phyloP scores from a whole-genome alignment of 495 filamentous ascomycete species.

The Evernia prunastri region DNA sequence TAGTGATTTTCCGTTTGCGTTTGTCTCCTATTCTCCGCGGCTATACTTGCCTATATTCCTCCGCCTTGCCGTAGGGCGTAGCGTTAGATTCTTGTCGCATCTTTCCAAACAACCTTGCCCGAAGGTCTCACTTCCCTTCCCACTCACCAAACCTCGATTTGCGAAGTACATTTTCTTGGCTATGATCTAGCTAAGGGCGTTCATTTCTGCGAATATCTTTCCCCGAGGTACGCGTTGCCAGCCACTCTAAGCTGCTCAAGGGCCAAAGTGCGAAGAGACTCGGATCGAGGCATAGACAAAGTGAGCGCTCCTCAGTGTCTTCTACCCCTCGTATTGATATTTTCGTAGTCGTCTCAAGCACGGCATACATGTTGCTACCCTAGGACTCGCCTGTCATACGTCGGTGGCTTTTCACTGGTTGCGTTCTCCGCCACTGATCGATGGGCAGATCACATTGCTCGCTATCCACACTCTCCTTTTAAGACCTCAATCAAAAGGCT shows the following conservation, averaged over 20 bases:
- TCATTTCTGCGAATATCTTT: background rate
- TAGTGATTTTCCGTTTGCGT: background rate
- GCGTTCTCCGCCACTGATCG: background rate
- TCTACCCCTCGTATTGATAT: background rate
- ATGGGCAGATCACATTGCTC: background rate
- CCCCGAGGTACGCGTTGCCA: background rate
- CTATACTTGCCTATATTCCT: background rate
- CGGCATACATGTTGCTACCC: too few species aligned
- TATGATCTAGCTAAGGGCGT: constrained; percentile 1
- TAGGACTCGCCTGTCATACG: background rate
- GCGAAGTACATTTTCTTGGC: background rate
- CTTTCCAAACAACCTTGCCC: background rate
- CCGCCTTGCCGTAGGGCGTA: background rate
- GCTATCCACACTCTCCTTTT: background rate
- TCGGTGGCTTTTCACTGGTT: background rate
- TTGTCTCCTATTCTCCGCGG: background rate
- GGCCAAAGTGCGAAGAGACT: background rate
- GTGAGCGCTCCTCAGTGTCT: background rate
- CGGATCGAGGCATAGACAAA: background rate
- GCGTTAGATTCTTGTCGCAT: background rate
- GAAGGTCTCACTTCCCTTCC: background rate
- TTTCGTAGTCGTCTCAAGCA: background rate
- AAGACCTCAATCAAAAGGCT: background rate
- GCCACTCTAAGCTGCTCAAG: background rate
- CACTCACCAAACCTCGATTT: background rate